Percentiles rank a stretch among this genome's conserved stretches.
Conservation (phyloP, 345 rosid genomes). For the Eucalyptus victrix region DNA sequence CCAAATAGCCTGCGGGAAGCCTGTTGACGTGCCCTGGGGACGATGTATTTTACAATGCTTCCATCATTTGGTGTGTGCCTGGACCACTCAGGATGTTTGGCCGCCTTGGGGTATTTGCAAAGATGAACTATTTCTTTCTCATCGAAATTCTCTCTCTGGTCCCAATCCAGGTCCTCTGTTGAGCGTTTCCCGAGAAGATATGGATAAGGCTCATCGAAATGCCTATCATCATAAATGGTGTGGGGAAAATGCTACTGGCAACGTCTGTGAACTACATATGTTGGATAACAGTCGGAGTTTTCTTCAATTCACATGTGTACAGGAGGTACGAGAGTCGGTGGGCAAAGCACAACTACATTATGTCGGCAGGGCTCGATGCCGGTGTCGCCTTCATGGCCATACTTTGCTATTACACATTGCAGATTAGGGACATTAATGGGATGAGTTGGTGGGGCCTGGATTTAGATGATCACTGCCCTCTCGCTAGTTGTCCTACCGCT, state of each 20-base stretch:
- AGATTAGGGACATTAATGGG: slow-evolving; percentile 11
- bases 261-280: slow-evolving; percentile 13
- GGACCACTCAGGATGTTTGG: slow-evolving; percentile 45
- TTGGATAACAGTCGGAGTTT: slow-evolving; percentile 21
- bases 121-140: slow-evolving; percentile 48
- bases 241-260: slow-evolving; percentile 13
- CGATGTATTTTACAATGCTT: slow-evolving; percentile 37
- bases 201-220: slow-evolving; percentile 31
- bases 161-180: slow-evolving; percentile 19
- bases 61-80: slow-evolving; percentile 44
- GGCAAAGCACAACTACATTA: slow-evolving; percentile 31
- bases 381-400: slow-evolving; percentile 34
- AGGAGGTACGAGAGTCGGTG: slow-evolving; percentile 28
- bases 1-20: slow-evolving; percentile 21
- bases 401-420: slow-evolving; percentile 17
- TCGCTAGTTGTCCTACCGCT: slow-evolving; percentile 26
- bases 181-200: slow-evolving; percentile 10
- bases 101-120: slow-evolving; percentile 12
- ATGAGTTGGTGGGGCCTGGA: slow-evolving; percentile 40
- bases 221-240: slow-evolving; percentile 16
- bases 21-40: slow-evolving; percentile 45
- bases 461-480: slow-evolving; percentile 26
- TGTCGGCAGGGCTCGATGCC: slow-evolving; percentile 35
- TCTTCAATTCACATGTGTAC: slow-evolving; percentile 17
- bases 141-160: slow-evolving; percentile 23